Conservation (phyloP, 2,329 filamentous ascomycete genomes). For the Zymoseptoria passerinii region DNA sequence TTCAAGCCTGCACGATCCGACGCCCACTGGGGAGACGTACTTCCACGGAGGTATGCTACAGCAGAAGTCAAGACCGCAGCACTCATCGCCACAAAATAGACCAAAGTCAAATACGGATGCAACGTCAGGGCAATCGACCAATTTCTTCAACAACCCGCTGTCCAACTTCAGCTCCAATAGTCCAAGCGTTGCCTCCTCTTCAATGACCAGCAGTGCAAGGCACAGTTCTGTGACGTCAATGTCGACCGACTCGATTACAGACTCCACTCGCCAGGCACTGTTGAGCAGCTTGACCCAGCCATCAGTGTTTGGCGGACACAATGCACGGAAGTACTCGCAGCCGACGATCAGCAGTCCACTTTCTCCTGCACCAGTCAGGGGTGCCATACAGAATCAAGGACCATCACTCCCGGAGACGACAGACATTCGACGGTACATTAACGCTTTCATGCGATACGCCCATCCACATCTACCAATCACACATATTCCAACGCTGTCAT, state of each 20-base stretch:
- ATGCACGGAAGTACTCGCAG: conserved; percentile 52
- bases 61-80: conserved; percentile 25
- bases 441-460: conserved; percentile 83
- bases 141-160: conserved; percentile 50
- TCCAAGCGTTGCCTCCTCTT: conserved; percentile 53
- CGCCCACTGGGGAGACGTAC: conserved; percentile 59
- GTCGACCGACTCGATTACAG: conserved; percentile 58
- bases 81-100: conserved; percentile 12
- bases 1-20: conserved; percentile 63
- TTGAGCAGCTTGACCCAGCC: conserved; percentile 54
- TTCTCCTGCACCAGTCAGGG: conserved; percentile 29
- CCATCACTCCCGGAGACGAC: conserved; percentile 65
- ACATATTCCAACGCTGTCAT: conserved; percentile 83
- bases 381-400: conserved; percentile 29
- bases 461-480: conserved; percentile 93
- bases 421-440: conserved; percentile 84
- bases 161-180: conserved; percentile 64
- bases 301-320: conserved; percentile 42
- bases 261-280: conserved; percentile 56
- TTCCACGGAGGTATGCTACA: conserved; percentile 63
- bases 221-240: conserved; percentile 53
- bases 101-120: conserved; percentile 10
- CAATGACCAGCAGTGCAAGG: conserved; percentile 58
- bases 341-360: conserved; percentile 48
- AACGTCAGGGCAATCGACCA: conserved; percentile 40